Evolutionary conservation across 148 eudicot genomes (phyloP), one percentile per base, ranked within the genome.

Genomic region (Diospyros lotus): DNA sequence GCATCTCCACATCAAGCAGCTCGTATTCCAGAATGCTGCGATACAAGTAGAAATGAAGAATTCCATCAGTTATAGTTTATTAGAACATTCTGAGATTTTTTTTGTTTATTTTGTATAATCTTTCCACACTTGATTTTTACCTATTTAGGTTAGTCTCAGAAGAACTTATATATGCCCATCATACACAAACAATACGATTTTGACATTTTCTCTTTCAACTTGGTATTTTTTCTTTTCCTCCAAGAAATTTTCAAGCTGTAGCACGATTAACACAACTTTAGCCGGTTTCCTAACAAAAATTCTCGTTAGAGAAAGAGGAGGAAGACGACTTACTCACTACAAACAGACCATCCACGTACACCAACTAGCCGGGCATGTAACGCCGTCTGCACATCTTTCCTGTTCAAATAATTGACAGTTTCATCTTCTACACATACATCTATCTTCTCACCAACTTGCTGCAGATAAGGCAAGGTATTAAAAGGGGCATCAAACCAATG

Each of bases 371-470:
- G 87, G 40, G 97, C 99, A 84, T 93, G 92, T 45, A 95, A 86
- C 59, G 97, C 97, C 73, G 64, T 84, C 65, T 79, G 89, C 69
- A 93, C 97, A 80, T 93, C 99, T 68, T 77, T 73, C 48, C 97
- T 77, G 81, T 95, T 95, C 78, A 95, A 77, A 73, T 95, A 95
- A 78, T 79, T 93, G 67, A 85, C 88, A 1, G 93, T 93, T 72
- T 95, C 89, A 83, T 95, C 96, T 80, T 93, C 99, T 72, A 95
- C 87, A 56, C 99, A 95, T 12, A 95, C 99, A 82, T 95, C 99
- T 45, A 95, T 75, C 18, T 71, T 87, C 84, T 86, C 91, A 52
- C 86, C 82, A 62, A 78, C 82, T 84, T 88, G 86, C 99, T 92
- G 87, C 54, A 54, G 58, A 10, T 5, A 42, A 40, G 66, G 1